Conservation (phyloP, 2,329 filamentous ascomycete species). For the Cercospora citrullina region DNA sequence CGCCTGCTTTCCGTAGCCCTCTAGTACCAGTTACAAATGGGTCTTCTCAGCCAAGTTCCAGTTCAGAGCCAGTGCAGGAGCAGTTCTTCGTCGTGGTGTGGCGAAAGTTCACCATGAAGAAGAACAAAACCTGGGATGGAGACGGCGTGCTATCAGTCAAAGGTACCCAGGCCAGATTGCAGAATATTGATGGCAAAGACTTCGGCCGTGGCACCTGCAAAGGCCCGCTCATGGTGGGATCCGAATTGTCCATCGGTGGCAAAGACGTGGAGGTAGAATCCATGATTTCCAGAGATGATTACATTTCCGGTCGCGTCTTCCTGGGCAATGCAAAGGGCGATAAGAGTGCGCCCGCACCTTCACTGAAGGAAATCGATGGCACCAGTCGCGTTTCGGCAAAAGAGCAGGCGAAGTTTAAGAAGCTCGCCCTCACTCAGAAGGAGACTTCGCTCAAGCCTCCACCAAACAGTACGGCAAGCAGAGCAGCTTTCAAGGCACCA, state of each 20-base stretch:
- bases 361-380: slow-evolving; percentile 32
- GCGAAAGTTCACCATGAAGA: slow-evolving; percentile 70
- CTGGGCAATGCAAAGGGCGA: slow-evolving; percentile 30
- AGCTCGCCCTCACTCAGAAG: slow-evolving; percentile 44
- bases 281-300: slow-evolving; percentile 59
- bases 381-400: slow-evolving; percentile 33
- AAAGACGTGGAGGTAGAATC: slow-evolving; percentile 70
- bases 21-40: slow-evolving; percentile 33
- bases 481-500: slow-evolving; percentile 59
- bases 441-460: slow-evolving; percentile 41
- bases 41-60: slow-evolving; percentile 16
- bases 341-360: slow-evolving; percentile 31
- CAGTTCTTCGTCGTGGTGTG: slow-evolving; percentile 50
- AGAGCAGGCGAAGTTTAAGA: slow-evolving; percentile 35
- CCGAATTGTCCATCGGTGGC: slow-evolving; percentile 61
- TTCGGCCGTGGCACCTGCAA: slow-evolving; percentile 60
- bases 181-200: slow-evolving; percentile 63
- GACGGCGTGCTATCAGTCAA: slow-evolving; percentile 64
- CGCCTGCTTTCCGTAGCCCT: slow-evolving; percentile 33
- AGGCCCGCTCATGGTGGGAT: slow-evolving; percentile 60
- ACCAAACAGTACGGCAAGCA: slow-evolving; percentile 42
- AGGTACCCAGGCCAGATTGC: slow-evolving; percentile 60
- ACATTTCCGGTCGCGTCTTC: slow-evolving; percentile 35
- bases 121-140: slow-evolving; percentile 76
- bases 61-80: slow-evolving; percentile 31